Conservation (phyloP, 805 yeast species). For the Maudiozyma pseudohumilis region DNA sequence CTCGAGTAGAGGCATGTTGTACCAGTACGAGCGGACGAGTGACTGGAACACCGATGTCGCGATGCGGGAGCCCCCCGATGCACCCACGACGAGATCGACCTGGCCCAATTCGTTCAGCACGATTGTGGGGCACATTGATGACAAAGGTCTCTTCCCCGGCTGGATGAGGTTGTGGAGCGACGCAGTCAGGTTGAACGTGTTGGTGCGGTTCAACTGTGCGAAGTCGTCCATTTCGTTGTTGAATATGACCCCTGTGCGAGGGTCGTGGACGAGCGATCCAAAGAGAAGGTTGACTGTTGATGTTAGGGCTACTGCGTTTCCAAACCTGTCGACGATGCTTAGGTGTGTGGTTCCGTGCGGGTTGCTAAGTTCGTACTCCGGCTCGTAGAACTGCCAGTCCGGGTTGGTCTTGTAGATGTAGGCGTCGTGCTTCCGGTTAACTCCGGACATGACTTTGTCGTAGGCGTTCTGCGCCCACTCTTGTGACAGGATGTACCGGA, state of each 20-base stretch:
- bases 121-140: slow-evolving; percentile 74
- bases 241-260: slow-evolving; percentile 67
- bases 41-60: slow-evolving; percentile 78
- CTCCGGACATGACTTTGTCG: slow-evolving; percentile 40
- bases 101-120: slow-evolving; percentile 37
- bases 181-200: slow-evolving; percentile 75
- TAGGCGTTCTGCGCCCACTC: slow-evolving; percentile 51
- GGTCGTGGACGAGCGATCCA: slow-evolving; percentile 78
- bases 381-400: slow-evolving; percentile 66
- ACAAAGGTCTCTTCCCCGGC: slow-evolving; percentile 74
- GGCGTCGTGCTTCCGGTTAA: background rate
- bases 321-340: slow-evolving; percentile 61
- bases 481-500: slow-evolving; percentile 36
- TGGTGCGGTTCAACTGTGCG: slow-evolving; percentile 55
- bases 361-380: slow-evolving; percentile 66
- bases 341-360: slow-evolving; percentile 89
- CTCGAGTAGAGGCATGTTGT: slow-evolving; percentile 49
- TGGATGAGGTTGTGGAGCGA: slow-evolving; percentile 67
- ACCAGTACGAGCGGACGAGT: slow-evolving; percentile 53
- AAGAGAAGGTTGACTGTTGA: slow-evolving; percentile 78
- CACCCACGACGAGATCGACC: slow-evolving; percentile 69
- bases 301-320: slow-evolving; percentile 78
- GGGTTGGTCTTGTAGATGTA: slow-evolving; percentile 40
- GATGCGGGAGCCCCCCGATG: slow-evolving; percentile 91
- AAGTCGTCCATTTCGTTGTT: slow-evolving; percentile 96